Conservation (phyloP, 331 rosid species). For the Malus hybrid region DNA sequence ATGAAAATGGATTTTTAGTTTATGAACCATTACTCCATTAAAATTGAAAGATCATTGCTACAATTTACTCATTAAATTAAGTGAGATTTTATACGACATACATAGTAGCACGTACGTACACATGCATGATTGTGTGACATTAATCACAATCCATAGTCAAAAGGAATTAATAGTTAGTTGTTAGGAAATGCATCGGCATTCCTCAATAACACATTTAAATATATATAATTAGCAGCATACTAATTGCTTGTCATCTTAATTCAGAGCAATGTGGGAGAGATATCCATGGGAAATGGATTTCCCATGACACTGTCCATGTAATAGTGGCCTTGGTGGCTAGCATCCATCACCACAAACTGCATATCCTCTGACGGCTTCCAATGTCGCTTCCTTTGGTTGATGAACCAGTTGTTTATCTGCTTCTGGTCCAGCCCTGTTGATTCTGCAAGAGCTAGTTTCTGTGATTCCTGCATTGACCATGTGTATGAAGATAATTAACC, state of each 20-base stretch:
- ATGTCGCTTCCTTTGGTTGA: slow-evolving; percentile 92
- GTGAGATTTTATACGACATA: neutral
- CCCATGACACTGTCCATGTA: slow-evolving; percentile 65
- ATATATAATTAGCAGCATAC: neutral
- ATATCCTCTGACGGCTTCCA: slow-evolving; percentile 98
- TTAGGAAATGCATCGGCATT: neutral
- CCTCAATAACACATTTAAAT: neutral
- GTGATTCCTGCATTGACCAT: slow-evolving; percentile 56
- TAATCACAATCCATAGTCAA: neutral
- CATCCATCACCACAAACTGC: slow-evolving; percentile 95
- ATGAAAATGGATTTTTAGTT: too few species aligned
- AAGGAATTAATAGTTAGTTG: neutral
- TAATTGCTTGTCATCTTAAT: neutral
- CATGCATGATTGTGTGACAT: neutral
- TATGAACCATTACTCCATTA: too few species aligned
- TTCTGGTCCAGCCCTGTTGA: slow-evolving; percentile 95
- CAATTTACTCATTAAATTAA: too few species aligned
- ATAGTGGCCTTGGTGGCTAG: slow-evolving; percentile 59
- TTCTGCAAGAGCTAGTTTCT: slow-evolving; percentile 86
- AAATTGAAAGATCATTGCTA: too few species aligned
- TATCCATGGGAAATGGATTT: slow-evolving; percentile 66
- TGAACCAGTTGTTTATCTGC: slow-evolving; percentile 98
- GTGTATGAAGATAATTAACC: neutral
- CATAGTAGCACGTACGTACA: neutral
- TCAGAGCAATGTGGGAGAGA: slow-evolving; percentile 59